These are phyloP conservation scores for Stygiomarasmius scandens DNA, from an alignment of 1,284 basidiomycete species.

Conservation along the genomic window DNA sequence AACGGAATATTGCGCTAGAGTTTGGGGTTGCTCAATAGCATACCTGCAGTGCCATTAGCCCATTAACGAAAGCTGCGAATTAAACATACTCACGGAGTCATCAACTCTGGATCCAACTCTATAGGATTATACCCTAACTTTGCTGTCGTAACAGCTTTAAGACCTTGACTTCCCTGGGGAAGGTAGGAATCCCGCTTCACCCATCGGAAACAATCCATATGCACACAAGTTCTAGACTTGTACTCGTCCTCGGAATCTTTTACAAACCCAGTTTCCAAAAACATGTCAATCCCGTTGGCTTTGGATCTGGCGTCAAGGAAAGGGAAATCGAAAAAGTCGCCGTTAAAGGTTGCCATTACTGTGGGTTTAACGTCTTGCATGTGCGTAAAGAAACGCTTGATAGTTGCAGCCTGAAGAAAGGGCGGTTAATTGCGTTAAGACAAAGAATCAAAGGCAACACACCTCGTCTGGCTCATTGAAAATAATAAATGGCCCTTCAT, in stretches of 20 bases:
- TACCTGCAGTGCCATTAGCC: constrained; percentile 58
- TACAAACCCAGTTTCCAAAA: constrained; percentile 90
- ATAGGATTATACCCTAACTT: constrained; percentile 98
- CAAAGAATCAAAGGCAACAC: not conserved
- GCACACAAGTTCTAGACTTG: constrained; percentile 91
- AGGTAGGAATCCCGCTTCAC: constrained; percentile 99
- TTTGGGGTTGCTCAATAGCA: constrained; percentile 94
- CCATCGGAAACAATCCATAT: constrained; percentile 99
- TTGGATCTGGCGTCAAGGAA: constrained; percentile 91
- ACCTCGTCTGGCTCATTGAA: constrained; percentile 97
- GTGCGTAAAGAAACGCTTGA: constrained; percentile 91
- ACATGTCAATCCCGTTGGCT: constrained; percentile 95
- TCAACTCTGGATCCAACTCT: constrained; percentile 97
- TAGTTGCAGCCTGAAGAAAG: constrained; percentile 63
- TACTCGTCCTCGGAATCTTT: constrained; percentile 95
- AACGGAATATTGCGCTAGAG: constrained; percentile 96
- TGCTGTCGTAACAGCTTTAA: constrained; percentile 97
- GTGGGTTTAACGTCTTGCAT: constrained; percentile 93
- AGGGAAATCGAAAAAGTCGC: constrained; percentile 99
- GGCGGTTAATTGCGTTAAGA: constrained; percentile 5
- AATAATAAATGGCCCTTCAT: constrained; percentile 95
- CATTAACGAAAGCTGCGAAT: not conserved
- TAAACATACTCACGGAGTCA: constrained; percentile 84
- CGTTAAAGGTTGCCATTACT: constrained; percentile 98
- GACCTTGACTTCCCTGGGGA: constrained; percentile 96